Percentiles rank a stretch among this genome's conserved stretches.
phyloP scores from a whole-genome alignment of 345 rosid genomes.

The Angophora floribunda region DNA sequence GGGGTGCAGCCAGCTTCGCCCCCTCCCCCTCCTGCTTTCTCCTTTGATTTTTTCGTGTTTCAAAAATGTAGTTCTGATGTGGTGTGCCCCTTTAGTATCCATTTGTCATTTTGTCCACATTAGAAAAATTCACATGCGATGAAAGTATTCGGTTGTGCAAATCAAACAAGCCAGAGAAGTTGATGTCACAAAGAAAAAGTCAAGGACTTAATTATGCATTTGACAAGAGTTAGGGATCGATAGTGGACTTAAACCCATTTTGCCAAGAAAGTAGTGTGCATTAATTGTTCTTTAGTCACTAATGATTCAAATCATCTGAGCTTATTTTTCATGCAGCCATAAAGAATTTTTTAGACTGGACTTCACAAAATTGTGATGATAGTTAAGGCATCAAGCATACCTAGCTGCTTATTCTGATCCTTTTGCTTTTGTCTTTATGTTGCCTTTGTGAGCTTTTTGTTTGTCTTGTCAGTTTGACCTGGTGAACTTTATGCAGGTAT shows the following conservation, averaged over 20 bases:
- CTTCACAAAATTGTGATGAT: neutral
- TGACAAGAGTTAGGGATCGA: neutral
- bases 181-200: neutral
- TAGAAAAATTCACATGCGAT: neutral
- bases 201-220: neutral
- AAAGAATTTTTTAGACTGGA: neutral
- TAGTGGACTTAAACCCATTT: neutral
- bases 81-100: neutral
- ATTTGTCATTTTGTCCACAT: neutral
- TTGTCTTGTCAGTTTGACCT: neutral
- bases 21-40: neutral
- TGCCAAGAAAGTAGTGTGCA: neutral
- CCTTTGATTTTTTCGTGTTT: neutral
- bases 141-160: neutral
- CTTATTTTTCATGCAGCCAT: neutral
- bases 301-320: neutral
- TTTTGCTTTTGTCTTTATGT: neutral
- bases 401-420: neutral
- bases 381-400: neutral
- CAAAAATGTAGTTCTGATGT: neutral
- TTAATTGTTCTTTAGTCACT: neutral
- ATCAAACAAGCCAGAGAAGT: neutral
- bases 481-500: constrained; percentile 44
- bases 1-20: neutral
- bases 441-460: neutral